phyloP scores from a whole-genome alignment of 2,329 filamentous ascomycete genomes.

The Xylariaceae sp. region DNA sequence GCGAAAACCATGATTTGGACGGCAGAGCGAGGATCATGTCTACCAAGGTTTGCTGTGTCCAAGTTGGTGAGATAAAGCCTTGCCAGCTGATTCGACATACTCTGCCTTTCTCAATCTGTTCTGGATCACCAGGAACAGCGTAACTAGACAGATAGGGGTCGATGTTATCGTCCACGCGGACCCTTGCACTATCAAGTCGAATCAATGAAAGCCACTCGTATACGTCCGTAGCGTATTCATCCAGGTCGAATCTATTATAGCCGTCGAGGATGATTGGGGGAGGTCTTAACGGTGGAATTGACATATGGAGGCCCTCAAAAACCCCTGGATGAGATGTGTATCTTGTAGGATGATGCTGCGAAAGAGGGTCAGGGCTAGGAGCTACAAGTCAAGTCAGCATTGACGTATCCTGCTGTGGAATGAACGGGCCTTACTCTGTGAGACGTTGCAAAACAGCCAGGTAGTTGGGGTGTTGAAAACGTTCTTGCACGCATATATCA shows the following conservation, averaged over 20 bases:
- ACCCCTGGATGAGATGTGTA: slow-evolving; percentile 44
- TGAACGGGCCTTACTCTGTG: slow-evolving; percentile 44
- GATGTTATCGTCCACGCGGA: slow-evolving; percentile 59
- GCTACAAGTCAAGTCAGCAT: slow-evolving; percentile 39
- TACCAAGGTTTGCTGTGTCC: slow-evolving; percentile 53
- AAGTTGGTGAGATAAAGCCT: slow-evolving; percentile 58
- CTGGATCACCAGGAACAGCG: slow-evolving; percentile 50
- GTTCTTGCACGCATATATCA: slow-evolving; percentile 78
- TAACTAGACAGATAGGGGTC: slow-evolving; percentile 74
- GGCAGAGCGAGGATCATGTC: slow-evolving; percentile 48
- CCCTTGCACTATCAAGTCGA: slow-evolving; percentile 65
- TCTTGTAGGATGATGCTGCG: slow-evolving; percentile 46
- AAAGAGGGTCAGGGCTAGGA: slow-evolving; percentile 53
- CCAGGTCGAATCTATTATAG: slow-evolving; percentile 53
- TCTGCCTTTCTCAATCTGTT: slow-evolving; percentile 30
- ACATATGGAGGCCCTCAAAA: slow-evolving; percentile 29
- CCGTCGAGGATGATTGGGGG: slow-evolving; percentile 37
- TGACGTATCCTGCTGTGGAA: not conserved
- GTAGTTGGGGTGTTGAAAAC: slow-evolving; percentile 68
- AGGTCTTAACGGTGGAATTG: slow-evolving; percentile 40
- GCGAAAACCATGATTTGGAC: slow-evolving; percentile 56
- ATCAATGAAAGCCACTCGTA: slow-evolving; percentile 79
- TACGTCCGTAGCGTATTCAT: slow-evolving; percentile 64
- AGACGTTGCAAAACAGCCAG: slow-evolving; percentile 78
- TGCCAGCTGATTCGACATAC: slow-evolving; percentile 60